These are phyloP conservation scores for Backusella australiensis DNA, from an alignment of 192 early-diverging fungal species.

Conservation along the genomic window DNA sequence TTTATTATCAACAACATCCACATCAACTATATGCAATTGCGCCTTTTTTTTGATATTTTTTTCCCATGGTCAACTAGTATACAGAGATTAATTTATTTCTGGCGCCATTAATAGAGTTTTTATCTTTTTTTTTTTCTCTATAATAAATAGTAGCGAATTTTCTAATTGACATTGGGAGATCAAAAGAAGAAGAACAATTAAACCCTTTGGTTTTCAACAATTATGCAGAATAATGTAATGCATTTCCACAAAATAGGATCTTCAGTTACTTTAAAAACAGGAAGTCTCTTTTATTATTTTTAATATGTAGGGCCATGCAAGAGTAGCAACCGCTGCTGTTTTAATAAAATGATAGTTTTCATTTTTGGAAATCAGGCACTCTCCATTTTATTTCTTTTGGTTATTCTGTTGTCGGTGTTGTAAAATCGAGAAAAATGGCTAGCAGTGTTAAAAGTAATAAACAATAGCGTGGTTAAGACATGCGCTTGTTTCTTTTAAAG, in stretches of 20 bases:
- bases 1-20: background rate
- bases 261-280: background rate
- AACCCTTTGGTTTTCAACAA: background rate
- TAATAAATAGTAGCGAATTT: background rate
- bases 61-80: background rate
- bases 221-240: background rate
- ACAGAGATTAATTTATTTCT: background rate
- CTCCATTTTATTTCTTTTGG: background rate
- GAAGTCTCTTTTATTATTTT: background rate
- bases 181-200: background rate
- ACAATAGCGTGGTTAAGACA: constrained; percentile 3
- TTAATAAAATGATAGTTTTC: background rate
- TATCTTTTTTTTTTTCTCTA: background rate
- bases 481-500: constrained; percentile 4
- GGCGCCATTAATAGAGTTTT: background rate
- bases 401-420: background rate
- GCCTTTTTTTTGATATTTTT: background rate
- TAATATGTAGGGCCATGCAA: background rate
- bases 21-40: background rate
- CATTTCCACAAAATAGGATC: background rate
- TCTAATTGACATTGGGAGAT: background rate
- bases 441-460: background rate
- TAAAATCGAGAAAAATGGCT: background rate
- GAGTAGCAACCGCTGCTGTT: background rate
- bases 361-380: constrained; percentile 3